These are phyloP conservation scores for Geotrichum siamense DNA, from an alignment of 1,139 yeast species.

Conservation along the genomic window DNA sequence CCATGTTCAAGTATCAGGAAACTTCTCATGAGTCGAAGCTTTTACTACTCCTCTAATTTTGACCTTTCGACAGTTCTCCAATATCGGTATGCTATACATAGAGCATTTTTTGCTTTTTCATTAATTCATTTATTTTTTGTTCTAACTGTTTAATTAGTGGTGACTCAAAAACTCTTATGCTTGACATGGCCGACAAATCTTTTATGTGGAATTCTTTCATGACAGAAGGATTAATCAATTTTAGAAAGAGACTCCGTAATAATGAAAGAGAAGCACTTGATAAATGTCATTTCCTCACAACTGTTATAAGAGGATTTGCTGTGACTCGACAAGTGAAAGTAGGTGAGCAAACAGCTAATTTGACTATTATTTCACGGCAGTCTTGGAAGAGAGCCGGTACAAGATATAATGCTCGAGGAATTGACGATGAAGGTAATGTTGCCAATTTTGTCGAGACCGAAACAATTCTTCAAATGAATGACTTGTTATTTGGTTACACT, in stretches of 20 bases:
- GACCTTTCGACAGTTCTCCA: constrained; percentile 83
- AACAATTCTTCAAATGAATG: constrained; percentile 53
- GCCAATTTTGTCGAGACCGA: constrained; percentile 97
- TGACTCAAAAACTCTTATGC: constrained; percentile 37
- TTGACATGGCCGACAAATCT: constrained; percentile 50
- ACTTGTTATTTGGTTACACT: constrained; percentile 62
- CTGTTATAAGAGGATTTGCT: constrained; percentile 93
- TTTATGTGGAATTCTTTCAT: constrained; percentile 96
- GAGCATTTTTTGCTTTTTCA: too few species aligned
- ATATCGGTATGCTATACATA: constrained; percentile 36
- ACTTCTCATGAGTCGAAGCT: constrained; percentile 68
- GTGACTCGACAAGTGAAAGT: constrained; percentile 56
- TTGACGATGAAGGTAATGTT: constrained; percentile 90
- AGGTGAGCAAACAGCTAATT: constrained; percentile 44
- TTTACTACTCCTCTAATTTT: constrained; percentile 85
- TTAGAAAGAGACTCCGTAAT: constrained; percentile 61
- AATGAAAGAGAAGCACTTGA: constrained; percentile 56
- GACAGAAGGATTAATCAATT: constrained; percentile 73
- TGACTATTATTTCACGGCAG: constrained; percentile 84
- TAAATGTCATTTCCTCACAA: constrained; percentile 71
- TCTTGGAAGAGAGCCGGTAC: constrained; percentile 97
- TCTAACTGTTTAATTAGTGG: constrained; percentile 39
- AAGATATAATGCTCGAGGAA: constrained; percentile 86
- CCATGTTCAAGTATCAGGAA: constrained; percentile 80
- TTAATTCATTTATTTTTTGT: constrained; percentile 30